Evolutionary conservation across 345 rosid genomes (phyloP).

Genomic region (Schrenkiella parvula): DNA sequence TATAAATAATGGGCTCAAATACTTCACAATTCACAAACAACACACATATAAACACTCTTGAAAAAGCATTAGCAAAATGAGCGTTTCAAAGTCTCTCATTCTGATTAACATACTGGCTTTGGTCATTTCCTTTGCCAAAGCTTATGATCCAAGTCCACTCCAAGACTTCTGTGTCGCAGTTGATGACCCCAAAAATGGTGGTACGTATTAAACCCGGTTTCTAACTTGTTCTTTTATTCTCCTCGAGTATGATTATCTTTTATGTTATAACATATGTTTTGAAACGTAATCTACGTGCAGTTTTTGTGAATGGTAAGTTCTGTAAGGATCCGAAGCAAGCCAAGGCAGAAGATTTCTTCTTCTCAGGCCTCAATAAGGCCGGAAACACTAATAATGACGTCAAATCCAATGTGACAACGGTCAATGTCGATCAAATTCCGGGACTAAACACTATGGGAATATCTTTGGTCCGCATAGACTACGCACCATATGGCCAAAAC

Average conservation of each 20-base stretch:
- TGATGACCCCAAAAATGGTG: conserved; percentile 15
- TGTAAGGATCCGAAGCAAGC: conserved; percentile 28
- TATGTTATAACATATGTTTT: not conserved
- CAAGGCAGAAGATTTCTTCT: conserved; percentile 24
- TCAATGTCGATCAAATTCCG: conserved; percentile 26
- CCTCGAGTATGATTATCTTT: not conserved
- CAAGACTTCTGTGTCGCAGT: conserved; percentile 29
- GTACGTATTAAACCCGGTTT: not conserved
- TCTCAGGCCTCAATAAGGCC: not conserved
- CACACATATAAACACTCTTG: not conserved
- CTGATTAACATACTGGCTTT: not conserved
- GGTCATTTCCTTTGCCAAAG: not conserved
- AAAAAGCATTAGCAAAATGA: not conserved
- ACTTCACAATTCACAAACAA: conserved; percentile 6
- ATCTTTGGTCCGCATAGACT: conserved; percentile 33
- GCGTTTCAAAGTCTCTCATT: not conserved
- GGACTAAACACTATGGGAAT: conserved; percentile 43
- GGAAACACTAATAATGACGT: conserved; percentile 13
- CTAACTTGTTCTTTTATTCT: not conserved
- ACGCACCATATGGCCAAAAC: conserved; percentile 34
- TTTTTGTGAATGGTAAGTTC: conserved; percentile 33
- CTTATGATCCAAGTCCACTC: conserved; percentile 28
- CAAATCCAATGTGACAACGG: conserved; percentile 26
- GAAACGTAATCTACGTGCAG: conserved; percentile 4
- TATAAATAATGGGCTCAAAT: not conserved